Conservation (phyloP, 2,329 filamentous ascomycete genomes). For the Monosporascus sp. region DNA sequence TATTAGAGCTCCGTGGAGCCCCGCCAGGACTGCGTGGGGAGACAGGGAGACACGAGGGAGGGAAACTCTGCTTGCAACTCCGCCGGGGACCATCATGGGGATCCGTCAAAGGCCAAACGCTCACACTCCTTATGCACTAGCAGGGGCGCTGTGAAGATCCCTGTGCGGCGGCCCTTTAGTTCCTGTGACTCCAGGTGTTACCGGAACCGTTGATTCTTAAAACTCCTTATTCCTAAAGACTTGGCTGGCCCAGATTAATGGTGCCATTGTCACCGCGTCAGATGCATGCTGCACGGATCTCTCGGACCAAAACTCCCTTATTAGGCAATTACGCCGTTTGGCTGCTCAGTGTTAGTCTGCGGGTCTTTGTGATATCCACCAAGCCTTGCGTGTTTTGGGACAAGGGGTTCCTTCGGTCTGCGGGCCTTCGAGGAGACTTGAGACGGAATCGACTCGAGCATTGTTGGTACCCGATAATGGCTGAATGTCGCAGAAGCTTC, state of each 20-base stretch:
- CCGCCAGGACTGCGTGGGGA: background rate
- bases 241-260: constrained; percentile 16
- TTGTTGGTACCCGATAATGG: constrained; percentile 26
- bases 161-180: background rate
- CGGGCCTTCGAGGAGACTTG: constrained; percentile 33
- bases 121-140: background rate
- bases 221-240: constrained; percentile 1
- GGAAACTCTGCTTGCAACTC: background rate
- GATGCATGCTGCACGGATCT: constrained; percentile 19
- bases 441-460: constrained; percentile 37
- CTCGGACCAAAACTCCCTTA: constrained; percentile 27
- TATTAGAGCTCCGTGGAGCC: background rate
- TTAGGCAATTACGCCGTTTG: constrained; percentile 24
- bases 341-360: constrained; percentile 22
- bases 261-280: constrained; percentile 6
- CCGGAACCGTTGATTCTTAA: background rate
- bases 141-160: background rate
- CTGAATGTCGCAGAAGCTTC: constrained; percentile 31
- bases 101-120: background rate
- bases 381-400: constrained; percentile 16
- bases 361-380: constrained; percentile 12
- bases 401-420: constrained; percentile 24
- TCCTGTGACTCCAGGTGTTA: background rate
- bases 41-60: background rate
- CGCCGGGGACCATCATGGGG: background rate